phyloP scores from a whole-genome alignment of 352 stramenopile species.

The Elongisporangium anandrum region DNA sequence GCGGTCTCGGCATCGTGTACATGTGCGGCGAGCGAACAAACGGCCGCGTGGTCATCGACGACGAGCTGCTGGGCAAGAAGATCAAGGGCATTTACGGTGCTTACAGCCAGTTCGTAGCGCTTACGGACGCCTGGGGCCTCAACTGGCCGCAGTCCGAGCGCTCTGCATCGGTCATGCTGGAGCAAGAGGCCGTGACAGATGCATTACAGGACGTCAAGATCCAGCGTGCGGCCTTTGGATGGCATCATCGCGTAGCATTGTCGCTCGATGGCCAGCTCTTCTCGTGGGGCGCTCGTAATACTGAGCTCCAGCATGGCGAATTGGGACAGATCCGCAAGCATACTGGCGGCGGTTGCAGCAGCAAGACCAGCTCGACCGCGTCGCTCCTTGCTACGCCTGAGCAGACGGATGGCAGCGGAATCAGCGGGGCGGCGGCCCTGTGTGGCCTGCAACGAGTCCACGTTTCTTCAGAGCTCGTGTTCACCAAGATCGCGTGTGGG shows the following conservation, averaged over 20 bases:
- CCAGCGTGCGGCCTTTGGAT: conserved; percentile 45
- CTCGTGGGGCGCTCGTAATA: conserved; percentile 43
- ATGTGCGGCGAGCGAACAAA: conserved; percentile 30
- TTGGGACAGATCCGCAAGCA: conserved; percentile 23
- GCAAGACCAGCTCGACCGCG: conserved; percentile 9
- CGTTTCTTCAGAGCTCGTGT: conserved; percentile 38
- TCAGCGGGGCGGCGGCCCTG: conserved; percentile 4
- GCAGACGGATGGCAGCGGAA: conserved; percentile 1
- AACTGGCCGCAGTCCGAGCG: conserved; percentile 23
- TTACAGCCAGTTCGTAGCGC: conserved; percentile 40
- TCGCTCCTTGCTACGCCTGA: background rate
- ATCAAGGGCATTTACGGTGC: conserved; percentile 45
- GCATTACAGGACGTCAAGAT: conserved; percentile 45
- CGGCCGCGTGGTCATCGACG: conserved; percentile 16
- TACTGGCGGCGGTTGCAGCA: conserved; percentile 3
- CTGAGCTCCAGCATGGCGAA: conserved; percentile 26
- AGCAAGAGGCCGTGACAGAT: conserved; percentile 27
- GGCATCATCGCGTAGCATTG: conserved; percentile 48
- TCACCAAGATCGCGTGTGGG: conserved; percentile 67
- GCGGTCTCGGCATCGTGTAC: conserved; percentile 45
- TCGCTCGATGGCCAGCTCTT: conserved; percentile 62
- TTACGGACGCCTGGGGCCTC: conserved; percentile 54
- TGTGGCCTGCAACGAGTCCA: conserved; percentile 29
- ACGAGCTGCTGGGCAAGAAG: conserved; percentile 39
- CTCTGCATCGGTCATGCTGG: conserved; percentile 11